Evolutionary conservation across 306 rosid genomes (phyloP).

Genomic region (Acacia acuminata): DNA sequence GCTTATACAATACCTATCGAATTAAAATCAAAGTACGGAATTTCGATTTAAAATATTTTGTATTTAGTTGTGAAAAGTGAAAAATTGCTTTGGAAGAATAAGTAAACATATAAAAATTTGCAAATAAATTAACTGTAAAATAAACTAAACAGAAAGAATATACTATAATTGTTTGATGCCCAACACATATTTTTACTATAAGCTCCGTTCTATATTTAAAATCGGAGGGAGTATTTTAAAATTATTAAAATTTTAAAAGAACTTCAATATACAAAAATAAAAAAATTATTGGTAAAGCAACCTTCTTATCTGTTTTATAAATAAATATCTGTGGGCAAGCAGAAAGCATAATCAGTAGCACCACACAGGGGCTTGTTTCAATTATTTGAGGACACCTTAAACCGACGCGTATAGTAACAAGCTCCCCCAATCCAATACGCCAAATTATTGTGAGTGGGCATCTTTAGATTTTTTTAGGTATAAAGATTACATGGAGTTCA

Average conservation of each 20-base stretch:
- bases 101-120: no score
- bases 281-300: background rate
- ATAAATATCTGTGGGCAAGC: background rate
- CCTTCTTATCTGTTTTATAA: background rate
- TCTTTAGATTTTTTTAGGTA: background rate
- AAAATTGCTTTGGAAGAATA: background rate
- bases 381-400: background rate
- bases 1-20: no score
- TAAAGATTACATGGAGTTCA: background rate
- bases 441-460: background rate
- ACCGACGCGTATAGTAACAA: background rate
- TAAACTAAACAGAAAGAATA: background rate
- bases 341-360: background rate
- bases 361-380: background rate
- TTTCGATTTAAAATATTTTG: no score
- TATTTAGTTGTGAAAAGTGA: background rate
- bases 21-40: background rate
- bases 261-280: background rate
- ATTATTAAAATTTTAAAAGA: no score
- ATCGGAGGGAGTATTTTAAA: no score
- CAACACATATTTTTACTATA: no score
- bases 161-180: background rate
- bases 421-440: slow-evolving; percentile 15
- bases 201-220: no score
- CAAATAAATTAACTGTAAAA: background rate